phyloP scores from a whole-genome alignment of 2,329 filamentous ascomycete genomes.

The Aspergillus chevalieri region DNA sequence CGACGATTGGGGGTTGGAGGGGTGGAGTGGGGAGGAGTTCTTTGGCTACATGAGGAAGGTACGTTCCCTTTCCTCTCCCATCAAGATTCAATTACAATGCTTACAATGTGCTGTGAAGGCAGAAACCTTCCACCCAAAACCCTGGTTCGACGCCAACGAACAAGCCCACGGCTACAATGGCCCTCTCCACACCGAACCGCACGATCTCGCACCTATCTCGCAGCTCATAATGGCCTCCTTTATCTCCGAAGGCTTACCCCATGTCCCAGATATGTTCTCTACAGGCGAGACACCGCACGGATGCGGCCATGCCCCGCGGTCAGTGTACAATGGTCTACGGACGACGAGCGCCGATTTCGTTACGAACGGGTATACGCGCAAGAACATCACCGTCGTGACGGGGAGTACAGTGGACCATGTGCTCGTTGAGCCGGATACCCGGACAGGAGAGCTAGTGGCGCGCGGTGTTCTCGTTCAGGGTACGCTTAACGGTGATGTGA shows the following conservation, averaged over 20 bases:
- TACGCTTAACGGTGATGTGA: slow-evolving; percentile 27
- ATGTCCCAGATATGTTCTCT: slow-evolving; percentile 56
- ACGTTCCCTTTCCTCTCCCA: neutral
- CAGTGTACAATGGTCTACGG: slow-evolving; percentile 48
- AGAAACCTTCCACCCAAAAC: slow-evolving; percentile 54
- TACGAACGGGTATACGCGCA: slow-evolving; percentile 35
- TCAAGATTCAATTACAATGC: neutral
- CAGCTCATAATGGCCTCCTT: slow-evolving; percentile 51
- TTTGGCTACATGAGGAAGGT: slow-evolving; percentile 54
- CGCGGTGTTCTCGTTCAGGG: slow-evolving; percentile 22
- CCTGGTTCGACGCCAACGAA: slow-evolving; percentile 49
- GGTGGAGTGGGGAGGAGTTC: slow-evolving; percentile 54
- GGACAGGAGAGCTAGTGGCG: slow-evolving; percentile 34
- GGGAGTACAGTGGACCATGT: slow-evolving; percentile 50
- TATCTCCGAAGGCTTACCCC: slow-evolving; percentile 48
- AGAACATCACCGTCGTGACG: slow-evolving; percentile 46
- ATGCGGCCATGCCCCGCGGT: slow-evolving; percentile 51
- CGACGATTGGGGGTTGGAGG: slow-evolving; percentile 51
- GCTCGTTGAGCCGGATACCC: slow-evolving; percentile 34
- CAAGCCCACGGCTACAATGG: slow-evolving; percentile 48
- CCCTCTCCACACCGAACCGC: slow-evolving; percentile 51
- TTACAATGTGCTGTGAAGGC: slow-evolving; percentile 27
- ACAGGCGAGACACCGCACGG: slow-evolving; percentile 49
- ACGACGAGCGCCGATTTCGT: slow-evolving; percentile 52
- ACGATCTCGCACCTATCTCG: slow-evolving; percentile 55